These are phyloP conservation scores for Leccinum imitatum DNA, from an alignment of 768 basidiomycete genomes.

Conservation along the genomic window DNA sequence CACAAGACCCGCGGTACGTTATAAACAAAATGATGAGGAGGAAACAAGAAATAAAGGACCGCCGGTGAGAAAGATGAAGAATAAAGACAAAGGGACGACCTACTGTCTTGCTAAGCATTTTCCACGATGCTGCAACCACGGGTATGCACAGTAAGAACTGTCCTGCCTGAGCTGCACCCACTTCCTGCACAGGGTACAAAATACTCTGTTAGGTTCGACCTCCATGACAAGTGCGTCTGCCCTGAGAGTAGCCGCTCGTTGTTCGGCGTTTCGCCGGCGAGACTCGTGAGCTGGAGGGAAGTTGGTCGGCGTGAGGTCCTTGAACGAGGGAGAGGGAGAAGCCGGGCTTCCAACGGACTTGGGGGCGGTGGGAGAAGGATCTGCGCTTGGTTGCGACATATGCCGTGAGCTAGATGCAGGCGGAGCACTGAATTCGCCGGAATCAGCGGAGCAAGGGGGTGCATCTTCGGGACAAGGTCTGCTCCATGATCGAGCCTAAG, in stretches of 20 bases:
- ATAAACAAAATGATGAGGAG: slow-evolving; percentile 3
- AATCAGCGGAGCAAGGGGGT: slow-evolving; percentile 33
- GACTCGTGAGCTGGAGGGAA: slow-evolving; percentile 63
- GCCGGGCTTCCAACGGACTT: slow-evolving; percentile 23
- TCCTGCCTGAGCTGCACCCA: slow-evolving; percentile 85
- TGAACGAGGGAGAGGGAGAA: slow-evolving; percentile 44
- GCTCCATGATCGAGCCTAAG: neutral
- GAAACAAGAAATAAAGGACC: slow-evolving; percentile 1
- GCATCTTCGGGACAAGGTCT: slow-evolving; percentile 21
- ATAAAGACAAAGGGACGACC: slow-evolving; percentile 28
- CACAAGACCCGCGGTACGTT: neutral
- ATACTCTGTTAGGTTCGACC: slow-evolving; percentile 74
- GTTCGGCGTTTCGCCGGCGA: slow-evolving; percentile 73
- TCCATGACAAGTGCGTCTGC: slow-evolving; percentile 63
- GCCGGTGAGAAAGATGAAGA: slow-evolving; percentile 9
- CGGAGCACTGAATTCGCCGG: slow-evolving; percentile 15
- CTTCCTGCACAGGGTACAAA: slow-evolving; percentile 73
- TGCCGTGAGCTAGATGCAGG: slow-evolving; percentile 29
- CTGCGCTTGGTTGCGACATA: slow-evolving; percentile 9
- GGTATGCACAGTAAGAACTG: slow-evolving; percentile 76
- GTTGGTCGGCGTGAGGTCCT: slow-evolving; percentile 57
- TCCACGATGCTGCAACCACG: slow-evolving; percentile 75
- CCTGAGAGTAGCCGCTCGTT: slow-evolving; percentile 68
- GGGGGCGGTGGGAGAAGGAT: slow-evolving; percentile 4
- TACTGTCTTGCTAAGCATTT: slow-evolving; percentile 76